A percentile compares a stretch with the other conserved stretches of the same genome.
phyloP scores from a whole-genome alignment of 2,329 filamentous ascomycete genomes.

The Clarireedia sp. region DNA sequence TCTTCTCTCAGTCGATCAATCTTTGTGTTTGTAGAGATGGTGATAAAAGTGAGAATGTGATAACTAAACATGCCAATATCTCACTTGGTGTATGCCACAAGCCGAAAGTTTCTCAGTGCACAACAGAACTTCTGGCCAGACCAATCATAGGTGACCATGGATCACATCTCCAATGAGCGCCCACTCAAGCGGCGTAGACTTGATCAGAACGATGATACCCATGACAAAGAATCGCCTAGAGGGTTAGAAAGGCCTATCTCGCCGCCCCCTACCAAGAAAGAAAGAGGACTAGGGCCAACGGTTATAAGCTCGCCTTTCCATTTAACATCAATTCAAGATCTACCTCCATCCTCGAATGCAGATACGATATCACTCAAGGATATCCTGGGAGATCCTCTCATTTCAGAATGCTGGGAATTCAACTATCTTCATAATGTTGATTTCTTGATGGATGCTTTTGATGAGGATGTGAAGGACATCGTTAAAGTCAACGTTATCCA shows the following conservation, averaged over 20 bases:
- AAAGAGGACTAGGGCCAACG: not conserved
- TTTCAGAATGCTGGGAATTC: slow-evolving; percentile 46
- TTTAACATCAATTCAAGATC: slow-evolving; percentile 48
- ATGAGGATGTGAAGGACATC: slow-evolving; percentile 43
- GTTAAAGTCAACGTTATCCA: slow-evolving; percentile 53
- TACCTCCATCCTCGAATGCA: slow-evolving; percentile 44
- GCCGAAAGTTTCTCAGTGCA: not conserved
- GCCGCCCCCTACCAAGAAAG: slow-evolving; percentile 23
- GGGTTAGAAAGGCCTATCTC: slow-evolving; percentile 21
- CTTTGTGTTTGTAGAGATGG: not conserved
- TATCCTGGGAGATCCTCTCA: slow-evolving; percentile 53
- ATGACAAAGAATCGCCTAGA: not conserved
- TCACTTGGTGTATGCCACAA: not conserved
- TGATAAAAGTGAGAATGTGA: not conserved
- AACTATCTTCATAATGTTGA: slow-evolving; percentile 49
- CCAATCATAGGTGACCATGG: slow-evolving; percentile 13
- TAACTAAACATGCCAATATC: not conserved
- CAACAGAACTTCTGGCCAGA: not conserved
- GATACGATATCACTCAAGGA: slow-evolving; percentile 48
- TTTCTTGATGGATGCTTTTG: slow-evolving; percentile 49
- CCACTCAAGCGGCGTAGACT: slow-evolving; percentile 23
- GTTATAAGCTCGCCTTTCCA: slow-evolving; percentile 45
- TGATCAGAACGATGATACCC: slow-evolving; percentile 6
- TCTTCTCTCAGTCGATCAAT: no score
- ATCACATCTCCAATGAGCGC: slow-evolving; percentile 14